Evolutionary conservation across 257 asterid species (phyloP).

Genomic region (Nicotiana otophora): DNA sequence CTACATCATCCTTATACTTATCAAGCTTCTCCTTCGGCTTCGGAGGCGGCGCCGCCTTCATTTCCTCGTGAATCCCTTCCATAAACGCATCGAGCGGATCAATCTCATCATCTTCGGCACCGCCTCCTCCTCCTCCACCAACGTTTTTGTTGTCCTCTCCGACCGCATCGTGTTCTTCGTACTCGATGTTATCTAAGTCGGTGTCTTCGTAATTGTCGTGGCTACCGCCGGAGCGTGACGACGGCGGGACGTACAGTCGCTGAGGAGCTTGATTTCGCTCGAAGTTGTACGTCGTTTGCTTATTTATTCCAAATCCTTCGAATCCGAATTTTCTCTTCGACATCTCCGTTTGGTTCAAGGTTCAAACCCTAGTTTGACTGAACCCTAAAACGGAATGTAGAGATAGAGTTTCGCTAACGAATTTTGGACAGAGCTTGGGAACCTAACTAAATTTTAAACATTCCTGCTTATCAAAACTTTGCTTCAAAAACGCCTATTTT

Average conservation of each 20-base stretch:
- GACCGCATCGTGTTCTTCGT: conserved; percentile 43
- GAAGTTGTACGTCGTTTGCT: conserved; percentile 78
- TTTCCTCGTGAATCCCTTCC: conserved; percentile 91
- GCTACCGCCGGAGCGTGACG: conserved; percentile 52
- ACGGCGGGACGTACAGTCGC: conserved; percentile 71
- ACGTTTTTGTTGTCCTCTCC: conserved; percentile 17
- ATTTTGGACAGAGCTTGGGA: background rate
- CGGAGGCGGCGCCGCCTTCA: conserved; percentile 81
- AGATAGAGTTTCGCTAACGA: background rate
- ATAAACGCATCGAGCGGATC: conserved; percentile 98
- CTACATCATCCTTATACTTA: conserved; percentile 72
- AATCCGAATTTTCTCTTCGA: conserved; percentile 93
- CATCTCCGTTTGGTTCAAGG: conserved; percentile 28
- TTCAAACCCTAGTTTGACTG: conserved; percentile 18
- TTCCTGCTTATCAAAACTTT: background rate
- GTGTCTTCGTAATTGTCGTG: conserved; percentile 64
- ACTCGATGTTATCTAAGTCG: conserved; percentile 77
- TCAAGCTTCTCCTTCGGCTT: conserved; percentile 76
- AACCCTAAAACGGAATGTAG: background rate
- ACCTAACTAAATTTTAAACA: background rate
- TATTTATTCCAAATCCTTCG: conserved; percentile 87
- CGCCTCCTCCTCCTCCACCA: conserved; percentile 2
- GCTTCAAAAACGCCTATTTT: background rate
- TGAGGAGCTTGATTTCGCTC: conserved; percentile 70
- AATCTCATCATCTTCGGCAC: conserved; percentile 55